phyloP scores from a whole-genome alignment of 106 monocot genomes.

The Chionographis japonica region DNA sequence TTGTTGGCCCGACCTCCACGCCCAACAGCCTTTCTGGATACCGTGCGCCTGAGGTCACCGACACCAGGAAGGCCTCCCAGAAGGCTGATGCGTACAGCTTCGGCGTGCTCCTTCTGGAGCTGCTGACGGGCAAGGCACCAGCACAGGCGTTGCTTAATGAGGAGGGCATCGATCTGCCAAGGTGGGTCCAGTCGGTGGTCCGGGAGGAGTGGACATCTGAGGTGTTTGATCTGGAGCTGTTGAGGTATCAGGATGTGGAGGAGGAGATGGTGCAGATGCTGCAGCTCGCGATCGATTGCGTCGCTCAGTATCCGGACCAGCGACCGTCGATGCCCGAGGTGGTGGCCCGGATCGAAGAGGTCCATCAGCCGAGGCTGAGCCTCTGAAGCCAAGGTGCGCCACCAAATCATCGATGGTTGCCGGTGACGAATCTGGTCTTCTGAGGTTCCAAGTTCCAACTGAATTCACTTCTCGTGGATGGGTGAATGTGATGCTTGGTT shows the following conservation, averaged over 20 bases:
- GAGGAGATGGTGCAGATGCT: constrained; percentile 77
- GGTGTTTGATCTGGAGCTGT: constrained; percentile 72
- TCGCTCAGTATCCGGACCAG: constrained; percentile 46
- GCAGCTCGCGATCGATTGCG: constrained; percentile 72
- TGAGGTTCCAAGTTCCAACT: too few species aligned
- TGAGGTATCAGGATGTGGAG: constrained; percentile 48
- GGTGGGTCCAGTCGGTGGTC: constrained; percentile 78
- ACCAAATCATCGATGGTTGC: too few species aligned
- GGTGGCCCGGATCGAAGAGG: constrained; percentile 43
- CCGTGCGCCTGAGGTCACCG: constrained; percentile 75
- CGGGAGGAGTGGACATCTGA: constrained; percentile 74
- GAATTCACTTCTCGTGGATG: too few species aligned
- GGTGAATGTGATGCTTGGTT: too few species aligned
- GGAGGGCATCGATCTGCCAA: constrained; percentile 72
- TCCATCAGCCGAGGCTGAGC: too few species aligned
- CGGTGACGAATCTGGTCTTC: too few species aligned
- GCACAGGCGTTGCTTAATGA: constrained; percentile 49
- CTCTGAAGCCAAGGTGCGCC: too few species aligned
- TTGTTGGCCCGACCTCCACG: constrained; percentile 28
- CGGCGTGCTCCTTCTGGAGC: constrained; percentile 82
- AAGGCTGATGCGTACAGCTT: constrained; percentile 92
- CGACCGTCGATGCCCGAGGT: constrained; percentile 69
- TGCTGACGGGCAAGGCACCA: constrained; percentile 85
- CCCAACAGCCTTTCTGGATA: constrained; percentile 59
- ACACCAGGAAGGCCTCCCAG: constrained; percentile 48